These are phyloP conservation scores for Suillus clintonianus DNA, from an alignment of 768 basidiomycete species.

Conservation along the genomic window DNA sequence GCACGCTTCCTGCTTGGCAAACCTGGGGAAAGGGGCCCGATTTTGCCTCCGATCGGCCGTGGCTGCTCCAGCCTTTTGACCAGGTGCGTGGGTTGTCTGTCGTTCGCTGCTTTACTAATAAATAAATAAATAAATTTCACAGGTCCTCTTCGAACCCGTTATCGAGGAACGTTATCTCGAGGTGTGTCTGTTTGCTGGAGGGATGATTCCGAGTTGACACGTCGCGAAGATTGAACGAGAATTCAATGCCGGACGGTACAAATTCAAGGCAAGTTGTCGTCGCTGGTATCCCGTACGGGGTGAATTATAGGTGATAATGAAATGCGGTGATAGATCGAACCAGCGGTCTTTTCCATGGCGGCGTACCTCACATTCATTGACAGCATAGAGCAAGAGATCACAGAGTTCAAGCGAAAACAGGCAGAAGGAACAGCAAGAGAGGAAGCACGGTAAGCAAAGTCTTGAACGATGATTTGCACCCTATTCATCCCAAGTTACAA, in stretches of 20 bases:
- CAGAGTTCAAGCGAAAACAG: constrained; percentile 43
- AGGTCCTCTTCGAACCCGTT: constrained; percentile 56
- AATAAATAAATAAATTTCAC: too few relatives aligned
- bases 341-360: constrained; percentile 52
- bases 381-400: constrained; percentile 43
- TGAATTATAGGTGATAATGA: constrained; percentile 20
- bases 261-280: constrained; percentile 46
- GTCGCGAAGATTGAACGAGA: constrained; percentile 44
- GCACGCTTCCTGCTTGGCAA: constrained; percentile 67
- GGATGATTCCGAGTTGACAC: not conserved
- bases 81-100: constrained; percentile 37
- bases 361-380: constrained; percentile 46
- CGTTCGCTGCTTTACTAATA: not conserved
- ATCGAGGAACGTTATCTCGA: constrained; percentile 49
- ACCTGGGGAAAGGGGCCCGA: constrained; percentile 56
- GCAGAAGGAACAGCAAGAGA: constrained; percentile 36
- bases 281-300: not conserved
- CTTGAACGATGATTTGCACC: not conserved
- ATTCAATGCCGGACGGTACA: constrained; percentile 56
- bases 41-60: constrained; percentile 50
- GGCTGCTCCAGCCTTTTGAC: constrained; percentile 65
- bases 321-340: constrained; percentile 43
- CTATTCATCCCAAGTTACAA: constrained; percentile 19
- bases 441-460: constrained; percentile 39
- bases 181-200: constrained; percentile 27